Base-by-base conservation (phyloP, 345 rosid species). In the Boechera retrofracta region DNA sequence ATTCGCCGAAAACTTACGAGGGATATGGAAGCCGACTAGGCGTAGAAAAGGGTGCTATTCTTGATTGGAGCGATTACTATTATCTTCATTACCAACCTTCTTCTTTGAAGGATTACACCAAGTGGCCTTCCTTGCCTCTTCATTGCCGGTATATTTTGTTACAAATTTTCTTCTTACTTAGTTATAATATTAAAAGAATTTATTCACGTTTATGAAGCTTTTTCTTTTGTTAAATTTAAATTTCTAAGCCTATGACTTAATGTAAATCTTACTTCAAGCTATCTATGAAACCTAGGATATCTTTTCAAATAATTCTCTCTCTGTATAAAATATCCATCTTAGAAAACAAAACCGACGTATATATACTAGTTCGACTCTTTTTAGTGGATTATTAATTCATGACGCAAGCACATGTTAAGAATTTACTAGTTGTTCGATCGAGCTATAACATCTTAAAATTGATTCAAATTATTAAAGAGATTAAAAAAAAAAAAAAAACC, bases 1-100 rank as follows among this genome's bases (percentile, higher is more conserved):
- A 92, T 71, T 76, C 86, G 0, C 98, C 98, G 0, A 86, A 70
- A 62, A 94, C 96, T 9, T 94, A 94, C 7, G 98, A 94, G 74
- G 98, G 98, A 0, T 94, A 94, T 38, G 98, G 98, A 4, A 94
- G 98, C 80, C 83, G 98, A n/a, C 74, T 94, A 33, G 98, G 98
- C 2, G 80, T 92, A 16, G 83, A 92, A 21, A 94, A 89, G 47
- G 96, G 87, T 10, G 98, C 98, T 71, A 75, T 86, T 82, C 97
- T 94, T 60, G 98, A 92, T 70, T 94, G 98, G 98, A 85, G 94
- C 49, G 98, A 94, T 36, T 94, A 94, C 76, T 92, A 88, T 57
- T 92, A 62, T 77, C 98, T 94, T 67, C 98, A 92, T 56, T 88
- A 81, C 79, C 86, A 78, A 11, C 98, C 98, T 29, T 53, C 39